Evolutionary conservation across 2,329 filamentous ascomycete genomes (phyloP), one percentile per base, ranked within the genome.

Genomic region (Curvularia sp.): DNA sequence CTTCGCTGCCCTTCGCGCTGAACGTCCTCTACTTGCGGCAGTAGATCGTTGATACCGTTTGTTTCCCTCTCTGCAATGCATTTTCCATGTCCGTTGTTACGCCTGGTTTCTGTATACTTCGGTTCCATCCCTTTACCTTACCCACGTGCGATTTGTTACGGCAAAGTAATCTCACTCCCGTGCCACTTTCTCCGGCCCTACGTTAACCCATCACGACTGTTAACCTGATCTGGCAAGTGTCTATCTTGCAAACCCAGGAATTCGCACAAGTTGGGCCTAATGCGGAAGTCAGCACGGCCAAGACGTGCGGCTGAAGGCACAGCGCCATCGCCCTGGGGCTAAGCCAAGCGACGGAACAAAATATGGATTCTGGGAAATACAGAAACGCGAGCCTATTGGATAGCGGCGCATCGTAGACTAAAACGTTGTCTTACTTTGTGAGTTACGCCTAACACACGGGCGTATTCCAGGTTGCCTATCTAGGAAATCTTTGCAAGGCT

Each of bases 261-360:
- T 5, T 36, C 32, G 32, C 32, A 23, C 32, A 49, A 38, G 10
- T 38, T 18, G 21, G 5, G 1, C 47, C 19, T 6, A 27, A 38
- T 38, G 8, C 5, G n/a, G 47, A 18, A 38, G 32, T 49, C 32
- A 27, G 21, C 15, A 38, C 10, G 47, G 47, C 47, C 32, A 49
- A 49, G 47, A 25, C 8, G 10, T 38, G 47, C 32, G 47, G 47
- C 47, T 49, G 47, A 49, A 38, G 34, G n/a, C 32, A 27, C 30
- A 12, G 21, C 32, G 15, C 30, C 30, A 18, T 27, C 21, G 47
- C 21, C 13, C 21, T 49, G 47, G 23, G 32, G 47, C 32, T 38
- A 36, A 49, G 47, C 47, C 32, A 38, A 38, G 32, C 34, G 23
- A 38, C 12, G 23, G 12, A 39, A 15, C 34, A 15, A 49, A 28